These are phyloP conservation scores for Saccharum officinarum DNA, from an alignment of 176 grass and related monocot genomes.

Conservation along the genomic window DNA sequence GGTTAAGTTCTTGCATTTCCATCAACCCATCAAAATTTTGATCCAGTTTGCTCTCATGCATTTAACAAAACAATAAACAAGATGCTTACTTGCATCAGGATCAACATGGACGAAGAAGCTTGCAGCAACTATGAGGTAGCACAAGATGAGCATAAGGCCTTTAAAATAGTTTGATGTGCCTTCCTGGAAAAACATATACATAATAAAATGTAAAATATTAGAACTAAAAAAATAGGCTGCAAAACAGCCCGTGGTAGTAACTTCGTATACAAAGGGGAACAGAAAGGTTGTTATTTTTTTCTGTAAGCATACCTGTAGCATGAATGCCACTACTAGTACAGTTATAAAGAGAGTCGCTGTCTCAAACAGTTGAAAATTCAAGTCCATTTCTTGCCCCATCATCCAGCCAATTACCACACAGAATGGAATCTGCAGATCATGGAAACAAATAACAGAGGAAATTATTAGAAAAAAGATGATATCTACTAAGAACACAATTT, in stretches of 20 bases:
- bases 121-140: constrained; percentile 85
- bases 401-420: constrained; percentile 98
- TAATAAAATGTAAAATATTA: constrained; percentile 11
- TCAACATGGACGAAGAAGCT: constrained; percentile 94
- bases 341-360: constrained; percentile 95
- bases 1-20: constrained; percentile 2
- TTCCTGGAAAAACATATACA: constrained; percentile 56
- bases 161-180: constrained; percentile 93
- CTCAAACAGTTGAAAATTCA: constrained; percentile 98
- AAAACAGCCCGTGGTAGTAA: neutral
- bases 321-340: constrained; percentile 91
- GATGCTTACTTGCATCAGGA: constrained; percentile 59
- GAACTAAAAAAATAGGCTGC: neutral
- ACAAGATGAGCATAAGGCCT: constrained; percentile 88
- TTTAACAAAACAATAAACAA: constrained; percentile 4
- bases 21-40: neutral
- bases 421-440: constrained; percentile 81
- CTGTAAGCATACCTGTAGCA: constrained; percentile 78
- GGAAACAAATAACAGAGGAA: neutral
- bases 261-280: no score
- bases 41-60: constrained; percentile 18
- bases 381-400: constrained; percentile 97
- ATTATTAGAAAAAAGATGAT: constrained; percentile 13
- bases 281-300: constrained; percentile 2
- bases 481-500: neutral